phyloP scores from a whole-genome alignment of 2,329 filamentous ascomycete genomes.

The Penicillium brasilianum region DNA sequence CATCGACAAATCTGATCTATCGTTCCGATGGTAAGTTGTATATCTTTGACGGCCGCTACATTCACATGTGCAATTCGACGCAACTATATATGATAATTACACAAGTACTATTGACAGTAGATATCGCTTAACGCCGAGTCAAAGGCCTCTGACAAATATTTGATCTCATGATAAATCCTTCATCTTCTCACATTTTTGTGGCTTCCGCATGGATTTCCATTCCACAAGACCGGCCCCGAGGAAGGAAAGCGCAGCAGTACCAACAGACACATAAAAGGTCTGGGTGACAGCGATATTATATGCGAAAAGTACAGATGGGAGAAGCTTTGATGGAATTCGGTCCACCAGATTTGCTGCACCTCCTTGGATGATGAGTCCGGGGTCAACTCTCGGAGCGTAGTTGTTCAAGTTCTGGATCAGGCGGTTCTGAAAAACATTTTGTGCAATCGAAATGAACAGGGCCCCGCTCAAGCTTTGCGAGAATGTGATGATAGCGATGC shows the following conservation, averaged over 20 bases:
- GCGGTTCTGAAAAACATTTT: constrained; percentile 46
- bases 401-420: constrained; percentile 34
- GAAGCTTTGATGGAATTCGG: constrained; percentile 31
- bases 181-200: constrained; percentile 11
- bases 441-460: constrained; percentile 44
- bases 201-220: constrained; percentile 46
- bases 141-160: not conserved
- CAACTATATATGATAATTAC: not conserved
- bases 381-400: constrained; percentile 34
- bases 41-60: not conserved
- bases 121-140: not conserved
- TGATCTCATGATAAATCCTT: constrained; percentile 4
- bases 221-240: constrained; percentile 42
- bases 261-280: constrained; percentile 47
- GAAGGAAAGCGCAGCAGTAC: constrained; percentile 39
- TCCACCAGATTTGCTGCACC: constrained; percentile 45
- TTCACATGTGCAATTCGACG: not conserved
- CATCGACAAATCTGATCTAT: not conserved
- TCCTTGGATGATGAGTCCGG: constrained; percentile 34
- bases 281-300: constrained; percentile 47
- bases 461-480: constrained; percentile 45
- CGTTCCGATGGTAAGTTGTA: not conserved
- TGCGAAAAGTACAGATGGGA: constrained; percentile 40
- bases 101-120: not conserved
- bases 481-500: constrained; percentile 45